Conservation (phyloP, 495 filamentous ascomycete species). For the Penicillium daleae region DNA sequence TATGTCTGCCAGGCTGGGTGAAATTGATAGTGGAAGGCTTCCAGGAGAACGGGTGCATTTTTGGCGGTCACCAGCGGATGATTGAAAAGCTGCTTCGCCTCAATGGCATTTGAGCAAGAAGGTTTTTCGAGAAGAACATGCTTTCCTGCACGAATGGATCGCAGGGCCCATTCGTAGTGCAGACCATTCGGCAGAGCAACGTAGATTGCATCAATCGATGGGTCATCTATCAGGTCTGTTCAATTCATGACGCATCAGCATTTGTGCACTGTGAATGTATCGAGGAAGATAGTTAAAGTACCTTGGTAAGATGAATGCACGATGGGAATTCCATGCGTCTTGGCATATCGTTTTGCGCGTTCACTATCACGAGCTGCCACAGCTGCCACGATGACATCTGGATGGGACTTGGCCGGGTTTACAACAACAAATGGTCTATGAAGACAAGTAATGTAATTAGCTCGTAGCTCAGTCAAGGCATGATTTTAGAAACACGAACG, state of each 20-base stretch:
- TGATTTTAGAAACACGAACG: slow-evolving; percentile 21
- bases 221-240: slow-evolving; percentile 45
- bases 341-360: slow-evolving; percentile 59
- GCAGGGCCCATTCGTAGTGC: slow-evolving; percentile 51
- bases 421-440: slow-evolving; percentile 58
- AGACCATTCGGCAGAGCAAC: slow-evolving; percentile 54
- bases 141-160: slow-evolving; percentile 44
- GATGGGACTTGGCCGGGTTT: slow-evolving; percentile 58
- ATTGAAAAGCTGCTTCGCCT: slow-evolving; percentile 43
- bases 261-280: neutral
- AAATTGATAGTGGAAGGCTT: slow-evolving; percentile 63
- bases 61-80: slow-evolving; percentile 31
- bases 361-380: slow-evolving; percentile 60
- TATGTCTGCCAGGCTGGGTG: slow-evolving; percentile 58
- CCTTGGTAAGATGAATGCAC: slow-evolving; percentile 54
- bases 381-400: slow-evolving; percentile 60
- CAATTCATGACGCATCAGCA: neutral
- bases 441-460: neutral
- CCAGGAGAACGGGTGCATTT: slow-evolving; percentile 53
- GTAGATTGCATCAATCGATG: slow-evolving; percentile 49
- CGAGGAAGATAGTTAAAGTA: slow-evolving; percentile 18
- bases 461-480: neutral
- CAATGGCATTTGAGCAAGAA: slow-evolving; percentile 41
- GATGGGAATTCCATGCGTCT: slow-evolving; percentile 58
- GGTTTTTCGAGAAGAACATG: slow-evolving; percentile 57